A percentile compares a stretch with the other conserved stretches of the same genome.
These are phyloP conservation scores for Mucuna pruriens DNA, from an alignment of 306 rosid species.

Conservation along the genomic window DNA sequence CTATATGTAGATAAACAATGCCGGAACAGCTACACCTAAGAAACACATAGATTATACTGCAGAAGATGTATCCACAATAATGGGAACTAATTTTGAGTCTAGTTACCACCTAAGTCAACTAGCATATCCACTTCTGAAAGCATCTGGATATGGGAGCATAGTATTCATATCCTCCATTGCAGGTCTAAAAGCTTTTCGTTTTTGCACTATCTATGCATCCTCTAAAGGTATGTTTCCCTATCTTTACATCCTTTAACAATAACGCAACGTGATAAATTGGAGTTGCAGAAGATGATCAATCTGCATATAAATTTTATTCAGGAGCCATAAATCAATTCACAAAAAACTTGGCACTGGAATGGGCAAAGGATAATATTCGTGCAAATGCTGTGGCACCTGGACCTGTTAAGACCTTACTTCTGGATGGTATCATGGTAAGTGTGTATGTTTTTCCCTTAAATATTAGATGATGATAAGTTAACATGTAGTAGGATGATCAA, in stretches of 20 bases:
- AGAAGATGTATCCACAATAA: slow-evolving; percentile 24
- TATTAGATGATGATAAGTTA: no score
- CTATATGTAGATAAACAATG: slow-evolving; percentile 57
- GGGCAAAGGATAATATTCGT: not conserved
- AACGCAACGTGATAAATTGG: not conserved
- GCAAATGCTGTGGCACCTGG: not conserved
- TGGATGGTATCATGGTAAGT: not conserved
- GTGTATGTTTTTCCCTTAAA: no score
- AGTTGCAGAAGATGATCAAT: not conserved
- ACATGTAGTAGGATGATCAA: no score
- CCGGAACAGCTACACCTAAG: not conserved
- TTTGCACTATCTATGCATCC: slow-evolving; percentile 51
- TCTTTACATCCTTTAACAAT: not conserved
- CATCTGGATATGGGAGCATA: slow-evolving; percentile 40
- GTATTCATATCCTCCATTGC: slow-evolving; percentile 34
- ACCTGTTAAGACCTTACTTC: not conserved
- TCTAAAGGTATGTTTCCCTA: slow-evolving; percentile 53
- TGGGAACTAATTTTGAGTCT: slow-evolving; percentile 42
- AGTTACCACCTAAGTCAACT: slow-evolving; percentile 43
- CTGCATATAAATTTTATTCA: slow-evolving; percentile 1
- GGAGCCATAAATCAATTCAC: slow-evolving; percentile 65
- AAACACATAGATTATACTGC: not conserved
- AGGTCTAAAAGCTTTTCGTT: slow-evolving; percentile 42
- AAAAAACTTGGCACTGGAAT: not conserved
- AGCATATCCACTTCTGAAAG: slow-evolving; percentile 45